These are phyloP conservation scores for Colletotrichum sp. DNA, from an alignment of 2,329 filamentous ascomycete genomes.

Conservation along the genomic window DNA sequence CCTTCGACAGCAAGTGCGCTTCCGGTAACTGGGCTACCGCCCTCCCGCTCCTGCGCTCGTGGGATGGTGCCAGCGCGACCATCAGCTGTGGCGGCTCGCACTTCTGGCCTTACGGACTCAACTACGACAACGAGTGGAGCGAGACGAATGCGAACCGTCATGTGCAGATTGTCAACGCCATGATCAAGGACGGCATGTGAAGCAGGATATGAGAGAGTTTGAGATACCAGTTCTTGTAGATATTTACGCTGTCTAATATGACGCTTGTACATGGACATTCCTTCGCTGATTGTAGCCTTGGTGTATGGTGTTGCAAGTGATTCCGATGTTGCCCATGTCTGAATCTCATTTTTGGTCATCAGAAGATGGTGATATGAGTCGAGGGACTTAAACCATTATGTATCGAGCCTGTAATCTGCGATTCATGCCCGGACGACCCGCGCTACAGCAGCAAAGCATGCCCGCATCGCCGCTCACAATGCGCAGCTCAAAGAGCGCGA, in stretches of 20 bases:
- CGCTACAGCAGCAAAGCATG: not conserved
- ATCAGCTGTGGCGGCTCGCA: constrained; percentile 46
- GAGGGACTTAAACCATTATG: fast-evolving
- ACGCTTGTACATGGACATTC: not conserved
- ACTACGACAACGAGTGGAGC: constrained; percentile 50
- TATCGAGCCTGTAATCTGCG: not conserved
- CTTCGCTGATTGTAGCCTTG: not conserved
- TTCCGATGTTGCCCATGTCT: not conserved
- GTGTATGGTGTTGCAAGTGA: not conserved
- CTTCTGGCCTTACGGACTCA: constrained; percentile 47
- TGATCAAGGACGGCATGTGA: constrained; percentile 47
- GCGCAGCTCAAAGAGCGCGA: not conserved
- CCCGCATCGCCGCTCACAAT: not conserved
- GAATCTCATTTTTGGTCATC: not conserved
- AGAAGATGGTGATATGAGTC: not conserved
- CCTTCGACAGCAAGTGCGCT: constrained; percentile 43
- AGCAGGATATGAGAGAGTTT: too few species aligned
- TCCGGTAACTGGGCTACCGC: constrained; percentile 47
- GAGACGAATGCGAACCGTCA: constrained; percentile 50
- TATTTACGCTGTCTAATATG: not conserved
- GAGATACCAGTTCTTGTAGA: not conserved
- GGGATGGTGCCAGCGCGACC: constrained; percentile 39
- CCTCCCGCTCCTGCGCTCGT: constrained; percentile 40
- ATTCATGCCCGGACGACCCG: not conserved
- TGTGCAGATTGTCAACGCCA: constrained; percentile 47